Base-by-base conservation (phyloP, 345 rosid species). In the Reutealis trisperma region DNA sequence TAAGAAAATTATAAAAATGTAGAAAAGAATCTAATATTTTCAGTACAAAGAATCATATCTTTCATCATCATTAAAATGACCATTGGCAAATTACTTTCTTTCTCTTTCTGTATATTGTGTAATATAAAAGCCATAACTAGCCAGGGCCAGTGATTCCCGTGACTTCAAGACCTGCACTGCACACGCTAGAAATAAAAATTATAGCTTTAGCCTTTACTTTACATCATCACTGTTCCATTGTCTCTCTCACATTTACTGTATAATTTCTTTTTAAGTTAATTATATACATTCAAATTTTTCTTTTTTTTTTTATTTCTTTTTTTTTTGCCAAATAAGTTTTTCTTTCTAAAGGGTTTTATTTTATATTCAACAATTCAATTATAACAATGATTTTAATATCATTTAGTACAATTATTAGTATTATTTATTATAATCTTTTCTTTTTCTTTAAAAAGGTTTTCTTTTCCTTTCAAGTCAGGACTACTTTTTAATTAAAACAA, bases 101-200 rank as follows among this genome's bases (percentile, higher is more conserved):
- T 68, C 78, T 57, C 0, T 10, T 18, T 44, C 45, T 42, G 41
- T 37, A 37, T 4, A 37, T 37, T 37, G 41, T 55, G 66, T 1
- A 52, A 10, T 16, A 54, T 71, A 27, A 72, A 72, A 60, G 81
- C 22, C 65, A 64, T 54, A 42, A 13, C 10, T 6, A 11, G 52
- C 18, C 75, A 74, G 79, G 8, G 52, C 18, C 75, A 74, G 79
- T 25, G 79, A 79, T 77, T 60, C 85, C 79, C 87, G 82, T 85
- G 87, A 82, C 85, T 73, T 44, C 63, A 18, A 77, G 68, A 12
- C 77, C 83, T 72, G 84, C 52, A 47, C 24, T 16, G 65, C 77
- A 64, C 75, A 51, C 41, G 0, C 5, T 37, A 67, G 44, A 70
- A 61, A 59, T 64, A 58, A 37, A 76, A 67, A 54, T 69, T 63